Evolutionary conservation across 2,329 filamentous ascomycete genomes (phyloP), one percentile per base, ranked within the genome.

Genomic region (Exophiala aquamarina): DNA sequence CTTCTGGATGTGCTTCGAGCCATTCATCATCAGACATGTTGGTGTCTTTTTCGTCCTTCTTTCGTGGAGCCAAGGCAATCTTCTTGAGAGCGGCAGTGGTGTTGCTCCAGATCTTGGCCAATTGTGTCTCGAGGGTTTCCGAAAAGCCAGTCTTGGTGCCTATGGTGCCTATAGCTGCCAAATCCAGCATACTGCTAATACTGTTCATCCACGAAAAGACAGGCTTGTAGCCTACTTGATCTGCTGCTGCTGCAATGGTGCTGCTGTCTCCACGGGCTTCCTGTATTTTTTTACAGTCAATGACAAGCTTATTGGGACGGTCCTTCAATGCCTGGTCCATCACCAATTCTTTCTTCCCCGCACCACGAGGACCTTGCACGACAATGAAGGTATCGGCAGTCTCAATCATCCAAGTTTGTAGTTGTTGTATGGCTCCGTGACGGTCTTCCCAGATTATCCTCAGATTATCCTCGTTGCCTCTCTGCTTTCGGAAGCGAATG

Each of bases 151-250:
- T 87, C 69, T 97, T 96, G 48, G 94, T 87, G 10, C 92, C 92
- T 15, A 92, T 95, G 10, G 93, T 93, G 59, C 91, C 88, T 65
- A 96, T 92, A 1, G 93, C 89, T 17, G 92, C 93, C 29, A 97
- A 79, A 59, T 97, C 93, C 55, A 95, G 76, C 70, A 96, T 81
- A 64, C 90, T 95, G 68, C 88, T 95, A 56, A 97, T 82, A 61
- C 84, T 95, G 67, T 97, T 96, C 70, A 94, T 87, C 88, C 91
- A 97, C 0, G 89, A 94, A 66, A 98, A 98, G 0, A 98, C 83
- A 0, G 93, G 93, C 7, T 87, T 78, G 64, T 96, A 97, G 7
- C 93, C 92, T 39, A 97, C 91, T 55, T 91, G 82, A 1, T 75
- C 71, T 1, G 92, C 93, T 4, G 93, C 83, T 32, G 86, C 83